Conservation (phyloP, 176 grass and related monocot species). For the Alopecurus myosuroides region DNA sequence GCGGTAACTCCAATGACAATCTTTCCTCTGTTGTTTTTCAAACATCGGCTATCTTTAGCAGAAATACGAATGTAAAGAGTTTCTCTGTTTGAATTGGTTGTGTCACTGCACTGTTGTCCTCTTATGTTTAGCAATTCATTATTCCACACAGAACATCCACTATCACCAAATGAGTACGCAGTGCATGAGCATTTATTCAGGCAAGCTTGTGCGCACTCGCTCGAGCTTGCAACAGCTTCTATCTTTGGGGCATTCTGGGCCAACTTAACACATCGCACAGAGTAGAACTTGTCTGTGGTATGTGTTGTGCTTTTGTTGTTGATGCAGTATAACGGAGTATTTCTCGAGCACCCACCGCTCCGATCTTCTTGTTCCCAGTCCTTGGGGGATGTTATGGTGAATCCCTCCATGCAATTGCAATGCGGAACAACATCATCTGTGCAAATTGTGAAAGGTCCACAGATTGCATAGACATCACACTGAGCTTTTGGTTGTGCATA, state of each 20-base stretch:
- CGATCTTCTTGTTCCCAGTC: constrained; percentile 33
- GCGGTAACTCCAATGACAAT: background rate
- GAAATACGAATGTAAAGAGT: constrained; percentile 39
- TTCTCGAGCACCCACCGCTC: constrained; percentile 39
- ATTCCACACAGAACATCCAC: constrained; percentile 33
- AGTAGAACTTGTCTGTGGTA: constrained; percentile 40
- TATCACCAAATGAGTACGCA: constrained; percentile 23
- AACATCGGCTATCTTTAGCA: constrained; percentile 1
- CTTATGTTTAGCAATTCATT: constrained; percentile 45
- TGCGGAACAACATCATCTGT: background rate
- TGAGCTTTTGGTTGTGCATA: constrained; percentile 1
- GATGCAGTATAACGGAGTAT: constrained; percentile 22
- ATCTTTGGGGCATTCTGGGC: background rate
- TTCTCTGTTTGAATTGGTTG: background rate
- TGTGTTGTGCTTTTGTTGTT: background rate
- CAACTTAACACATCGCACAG: constrained; percentile 15
- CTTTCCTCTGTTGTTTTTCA: background rate
- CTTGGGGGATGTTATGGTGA: background rate
- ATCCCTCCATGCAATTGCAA: constrained; percentile 50
- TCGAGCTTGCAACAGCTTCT: background rate
- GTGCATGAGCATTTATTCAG: constrained; percentile 44
- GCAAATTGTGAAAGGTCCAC: constrained; percentile 46
- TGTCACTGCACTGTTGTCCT: background rate
- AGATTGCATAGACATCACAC: constrained; percentile 39
- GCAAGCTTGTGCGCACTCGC: constrained; percentile 25